A percentile compares a stretch with the other conserved stretches of the same genome.
Evolutionary conservation across 306 rosid genomes (phyloP).

Genomic region (Myrica gale): DNA sequence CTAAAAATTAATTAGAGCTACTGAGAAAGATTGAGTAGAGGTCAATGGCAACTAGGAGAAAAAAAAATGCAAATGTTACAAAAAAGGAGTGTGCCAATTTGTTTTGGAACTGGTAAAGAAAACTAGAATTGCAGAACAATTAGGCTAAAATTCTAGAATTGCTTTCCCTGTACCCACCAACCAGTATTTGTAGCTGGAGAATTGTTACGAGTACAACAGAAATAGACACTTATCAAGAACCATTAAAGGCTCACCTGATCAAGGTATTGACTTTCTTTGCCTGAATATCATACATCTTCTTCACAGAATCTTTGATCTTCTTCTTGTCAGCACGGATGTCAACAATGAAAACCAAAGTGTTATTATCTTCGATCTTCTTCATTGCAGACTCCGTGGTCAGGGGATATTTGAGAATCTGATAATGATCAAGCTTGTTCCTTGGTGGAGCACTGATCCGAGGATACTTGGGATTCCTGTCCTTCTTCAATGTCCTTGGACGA

Average conservation of each 20-base stretch:
- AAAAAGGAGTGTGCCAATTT: not conserved
- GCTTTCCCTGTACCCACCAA: not conserved
- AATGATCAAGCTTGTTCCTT: slow-evolving; percentile 82
- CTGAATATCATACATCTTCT: slow-evolving; percentile 86
- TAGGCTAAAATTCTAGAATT: not conserved
- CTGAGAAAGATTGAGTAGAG: no score
- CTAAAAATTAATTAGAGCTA: no score
- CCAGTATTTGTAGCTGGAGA: not conserved
- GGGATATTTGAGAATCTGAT: slow-evolving; percentile 72
- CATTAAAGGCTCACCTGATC: slow-evolving; percentile 55
- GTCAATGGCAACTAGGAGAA: not conserved
- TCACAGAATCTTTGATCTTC: slow-evolving; percentile 81
- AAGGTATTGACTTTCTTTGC: slow-evolving; percentile 84
- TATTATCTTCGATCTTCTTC: slow-evolving; percentile 89
- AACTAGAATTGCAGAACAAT: not conserved
- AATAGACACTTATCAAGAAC: not conserved
- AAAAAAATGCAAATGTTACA: no score
- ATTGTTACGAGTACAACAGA: not conserved
- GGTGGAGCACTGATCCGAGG: slow-evolving; percentile 85
- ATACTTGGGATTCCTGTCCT: slow-evolving; percentile 73
- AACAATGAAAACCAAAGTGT: slow-evolving; percentile 82
- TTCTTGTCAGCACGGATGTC: slow-evolving; percentile 86
- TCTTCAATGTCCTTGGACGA: slow-evolving; percentile 66
- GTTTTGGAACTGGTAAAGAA: not conserved
- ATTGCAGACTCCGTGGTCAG: slow-evolving; percentile 87